Conservation (phyloP, 345 rosid genomes). For the Citrus sinensis region DNA sequence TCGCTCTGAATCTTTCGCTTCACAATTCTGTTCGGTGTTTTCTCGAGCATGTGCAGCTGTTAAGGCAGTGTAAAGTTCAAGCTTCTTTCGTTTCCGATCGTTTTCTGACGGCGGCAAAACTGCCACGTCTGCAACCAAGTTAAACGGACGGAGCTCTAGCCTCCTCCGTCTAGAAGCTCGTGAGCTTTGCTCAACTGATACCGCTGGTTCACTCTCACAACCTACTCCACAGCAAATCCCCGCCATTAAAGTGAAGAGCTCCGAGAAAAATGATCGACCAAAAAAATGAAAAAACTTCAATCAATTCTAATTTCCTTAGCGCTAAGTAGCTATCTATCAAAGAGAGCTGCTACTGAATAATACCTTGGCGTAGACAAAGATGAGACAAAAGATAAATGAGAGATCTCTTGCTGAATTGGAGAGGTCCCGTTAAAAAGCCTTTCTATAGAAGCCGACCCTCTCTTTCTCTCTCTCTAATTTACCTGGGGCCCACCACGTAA, state of each 20-base stretch:
- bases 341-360: background rate
- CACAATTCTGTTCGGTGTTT: slow-evolving; percentile 16
- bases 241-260: slow-evolving; percentile 49
- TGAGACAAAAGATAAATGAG: slow-evolving; percentile 4
- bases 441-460: background rate
- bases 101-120: slow-evolving; percentile 35
- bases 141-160: slow-evolving; percentile 58
- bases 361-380: background rate
- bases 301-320: background rate
- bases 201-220: slow-evolving; percentile 58
- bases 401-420: background rate
- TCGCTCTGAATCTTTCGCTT: background rate
- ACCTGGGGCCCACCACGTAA: slow-evolving; percentile 65
- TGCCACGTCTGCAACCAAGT: slow-evolving; percentile 44
- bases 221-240: slow-evolving; percentile 78
- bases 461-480: slow-evolving; percentile 10
- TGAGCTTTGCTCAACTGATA: slow-evolving; percentile 45
- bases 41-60: slow-evolving; percentile 10
- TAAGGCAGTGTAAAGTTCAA: slow-evolving; percentile 12
- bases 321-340: background rate
- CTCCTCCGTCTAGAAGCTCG: slow-evolving; percentile 51
- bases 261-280: background rate
- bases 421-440: slow-evolving; percentile 24
- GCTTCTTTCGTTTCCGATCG: slow-evolving; percentile 47
- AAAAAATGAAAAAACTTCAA: background rate